These are phyloP conservation scores for Metschnikowia lochheadii DNA, from an alignment of 805 yeast genomes.

Conservation along the genomic window DNA sequence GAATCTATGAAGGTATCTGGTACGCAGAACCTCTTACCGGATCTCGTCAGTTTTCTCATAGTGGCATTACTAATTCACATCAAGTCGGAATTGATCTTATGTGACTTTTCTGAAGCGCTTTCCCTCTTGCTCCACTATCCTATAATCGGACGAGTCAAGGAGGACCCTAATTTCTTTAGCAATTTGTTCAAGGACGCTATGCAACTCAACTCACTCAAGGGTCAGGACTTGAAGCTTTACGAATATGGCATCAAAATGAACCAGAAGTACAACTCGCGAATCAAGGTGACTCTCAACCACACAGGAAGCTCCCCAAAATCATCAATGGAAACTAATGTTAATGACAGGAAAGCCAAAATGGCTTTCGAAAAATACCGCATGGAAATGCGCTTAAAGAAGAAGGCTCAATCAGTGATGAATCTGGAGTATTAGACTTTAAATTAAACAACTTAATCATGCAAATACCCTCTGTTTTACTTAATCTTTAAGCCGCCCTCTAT, in stretches of 20 bases:
- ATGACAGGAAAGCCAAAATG: slow-evolving; percentile 31
- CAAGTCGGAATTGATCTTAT: slow-evolving; percentile 40
- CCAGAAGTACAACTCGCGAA: slow-evolving; percentile 34
- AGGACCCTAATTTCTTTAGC: slow-evolving; percentile 19
- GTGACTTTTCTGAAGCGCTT: slow-evolving; percentile 51
- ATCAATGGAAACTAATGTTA: slow-evolving; percentile 8
- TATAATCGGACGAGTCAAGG: slow-evolving; percentile 16
- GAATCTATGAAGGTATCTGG: slow-evolving; percentile 5
- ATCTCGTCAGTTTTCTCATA: slow-evolving; percentile 39
- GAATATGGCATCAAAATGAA: slow-evolving; percentile 40
- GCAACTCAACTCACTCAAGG: slow-evolving; percentile 28
- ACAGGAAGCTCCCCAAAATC: slow-evolving; percentile 19
- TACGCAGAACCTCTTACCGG: slow-evolving; percentile 22
- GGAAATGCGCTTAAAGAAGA: slow-evolving; percentile 46
- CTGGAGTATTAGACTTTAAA: not conserved
- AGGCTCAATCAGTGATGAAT: slow-evolving; percentile 24
- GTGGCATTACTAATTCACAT: slow-evolving; percentile 42
- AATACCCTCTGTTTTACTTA: too few species aligned
- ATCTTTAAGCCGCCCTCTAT: too few species aligned
- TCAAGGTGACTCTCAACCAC: slow-evolving; percentile 23
- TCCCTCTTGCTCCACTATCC: slow-evolving; percentile 51
- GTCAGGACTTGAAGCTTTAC: slow-evolving; percentile 36
- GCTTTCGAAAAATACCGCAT: slow-evolving; percentile 43
- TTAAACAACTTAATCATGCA: too few species aligned
- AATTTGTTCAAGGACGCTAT: slow-evolving; percentile 33